Percentiles rank a stretch among this genome's conserved stretches.
phyloP scores from a whole-genome alignment of 1,284 basidiomycete genomes.

The Laetiporus sulphureus region DNA sequence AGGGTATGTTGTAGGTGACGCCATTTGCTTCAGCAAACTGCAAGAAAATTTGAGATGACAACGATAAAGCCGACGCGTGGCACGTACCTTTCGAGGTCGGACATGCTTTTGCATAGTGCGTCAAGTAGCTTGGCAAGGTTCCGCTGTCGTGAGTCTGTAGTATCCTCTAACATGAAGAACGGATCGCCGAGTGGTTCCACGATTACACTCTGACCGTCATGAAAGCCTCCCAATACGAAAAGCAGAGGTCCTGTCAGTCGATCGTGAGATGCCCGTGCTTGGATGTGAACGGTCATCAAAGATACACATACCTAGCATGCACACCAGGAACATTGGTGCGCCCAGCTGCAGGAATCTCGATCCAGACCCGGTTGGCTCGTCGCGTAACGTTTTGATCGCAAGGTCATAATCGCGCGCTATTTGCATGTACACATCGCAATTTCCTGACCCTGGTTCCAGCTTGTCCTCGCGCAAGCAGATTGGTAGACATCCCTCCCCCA shows the following conservation, averaged over 20 bases:
- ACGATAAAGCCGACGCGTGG: too few relatives aligned
- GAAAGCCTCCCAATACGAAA: neutral
- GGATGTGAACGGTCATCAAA: neutral
- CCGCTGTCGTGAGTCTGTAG: neutral
- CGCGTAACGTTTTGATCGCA: neutral
- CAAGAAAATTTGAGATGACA: neutral
- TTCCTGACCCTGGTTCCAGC: neutral
- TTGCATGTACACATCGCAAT: neutral
- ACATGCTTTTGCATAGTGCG: neutral
- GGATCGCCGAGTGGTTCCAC: neutral
- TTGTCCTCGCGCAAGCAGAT: neutral
- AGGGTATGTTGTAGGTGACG: neutral
- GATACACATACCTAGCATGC: neutral
- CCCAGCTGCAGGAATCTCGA: neutral
- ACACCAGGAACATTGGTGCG: neutral
- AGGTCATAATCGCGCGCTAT: neutral
- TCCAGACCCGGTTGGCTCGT: neutral
- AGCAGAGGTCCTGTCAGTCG: neutral
- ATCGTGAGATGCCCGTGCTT: neutral
- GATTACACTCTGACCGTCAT: neutral
- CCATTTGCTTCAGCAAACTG: neutral
- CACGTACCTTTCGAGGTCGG: neutral
- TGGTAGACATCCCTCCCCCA: neutral
- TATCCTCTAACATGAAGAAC: neutral
- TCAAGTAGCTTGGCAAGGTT: neutral